Evolutionary conservation across 768 basidiomycete species (phyloP), one percentile per base, ranked within the genome.

Genomic region (Hemileccinum impolitum): DNA sequence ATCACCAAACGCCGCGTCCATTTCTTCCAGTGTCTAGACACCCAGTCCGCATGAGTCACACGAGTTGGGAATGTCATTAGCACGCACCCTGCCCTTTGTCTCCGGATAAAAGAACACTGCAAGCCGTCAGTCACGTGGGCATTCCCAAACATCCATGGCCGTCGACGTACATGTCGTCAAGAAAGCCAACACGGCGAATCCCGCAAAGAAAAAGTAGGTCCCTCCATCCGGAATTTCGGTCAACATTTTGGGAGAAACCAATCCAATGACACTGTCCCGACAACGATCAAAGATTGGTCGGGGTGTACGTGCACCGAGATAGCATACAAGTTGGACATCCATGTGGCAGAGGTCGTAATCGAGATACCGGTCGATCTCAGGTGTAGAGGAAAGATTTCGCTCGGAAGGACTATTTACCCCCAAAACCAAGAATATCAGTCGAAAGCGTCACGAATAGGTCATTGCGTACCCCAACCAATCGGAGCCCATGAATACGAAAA

Each of bases 361-460:
- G 73, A 72, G 21, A 73, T 68, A 21, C 73, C 72, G 13, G 70
- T 74, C 7, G 71, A 68, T 25, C 72, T 58, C 13, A 72, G 63
- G 38, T 72, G 70, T 32, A 74, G 50, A n/a, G 72, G 72, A 39
- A 74, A 74, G 30, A 74, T 60, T 52, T 74, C 72, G 25, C 66
- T 67, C 12, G 73, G 72, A 39, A 74, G 62, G 11, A 74, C 68
- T 65, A 54, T 67, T 55, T 54, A 49, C 23, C 23, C 30, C 9
- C 4, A 28, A 8, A 13, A 52, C 57, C 9, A 60, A 57, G 48
- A 15, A 45, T 1, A 8, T 45, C 39, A 51, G 59, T 25, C 18
- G 6, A 43, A 32, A 38, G n/a, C 9, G 23, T 9, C 19, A 12
- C 21, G 34, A 11, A n/a, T 9, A 28, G 34, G 39, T 14, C 31